Percentiles rank a stretch among this genome's conserved stretches.
Conservation (phyloP, 2,329 filamentous ascomycete genomes). For the Cryphonectria nitschkei region DNA sequence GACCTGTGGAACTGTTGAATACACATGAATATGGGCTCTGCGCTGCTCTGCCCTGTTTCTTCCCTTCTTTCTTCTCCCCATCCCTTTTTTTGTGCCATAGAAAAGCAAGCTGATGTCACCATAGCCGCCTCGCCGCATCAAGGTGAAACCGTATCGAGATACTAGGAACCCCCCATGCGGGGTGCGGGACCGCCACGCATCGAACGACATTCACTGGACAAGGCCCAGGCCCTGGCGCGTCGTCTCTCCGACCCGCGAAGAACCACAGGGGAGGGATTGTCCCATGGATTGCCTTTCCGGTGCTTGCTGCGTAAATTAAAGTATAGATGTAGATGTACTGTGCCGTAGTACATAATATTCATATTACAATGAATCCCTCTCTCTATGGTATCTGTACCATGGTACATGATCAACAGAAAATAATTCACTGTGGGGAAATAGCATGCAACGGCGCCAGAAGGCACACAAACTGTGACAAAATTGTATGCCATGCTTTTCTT, state of each 20-base stretch:
- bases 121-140: conserved; percentile 3
- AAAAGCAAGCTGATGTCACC: background rate
- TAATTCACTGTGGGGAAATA: background rate
- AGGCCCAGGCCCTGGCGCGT: background rate
- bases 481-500: background rate
- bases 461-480: background rate
- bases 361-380: background rate
- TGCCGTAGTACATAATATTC: background rate
- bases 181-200: background rate
- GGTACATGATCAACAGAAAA: background rate
- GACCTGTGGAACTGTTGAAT: background rate
- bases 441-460: background rate
- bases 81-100: background rate
- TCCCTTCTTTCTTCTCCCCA: background rate
- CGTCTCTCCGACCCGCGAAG: background rate
- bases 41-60: background rate
- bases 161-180: conserved; percentile 11
- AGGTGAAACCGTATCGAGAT: conserved; percentile 28
- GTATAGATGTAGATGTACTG: background rate
- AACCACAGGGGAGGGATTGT: background rate
- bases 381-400: too few relatives aligned
- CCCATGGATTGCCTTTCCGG: background rate
- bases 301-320: background rate
- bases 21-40: background rate
- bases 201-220: background rate